A percentile compares a stretch with the other conserved stretches of the same genome.
These are phyloP conservation scores for Oryza australiensis DNA, from an alignment of 176 grass and related monocot species.

Conservation along the genomic window DNA sequence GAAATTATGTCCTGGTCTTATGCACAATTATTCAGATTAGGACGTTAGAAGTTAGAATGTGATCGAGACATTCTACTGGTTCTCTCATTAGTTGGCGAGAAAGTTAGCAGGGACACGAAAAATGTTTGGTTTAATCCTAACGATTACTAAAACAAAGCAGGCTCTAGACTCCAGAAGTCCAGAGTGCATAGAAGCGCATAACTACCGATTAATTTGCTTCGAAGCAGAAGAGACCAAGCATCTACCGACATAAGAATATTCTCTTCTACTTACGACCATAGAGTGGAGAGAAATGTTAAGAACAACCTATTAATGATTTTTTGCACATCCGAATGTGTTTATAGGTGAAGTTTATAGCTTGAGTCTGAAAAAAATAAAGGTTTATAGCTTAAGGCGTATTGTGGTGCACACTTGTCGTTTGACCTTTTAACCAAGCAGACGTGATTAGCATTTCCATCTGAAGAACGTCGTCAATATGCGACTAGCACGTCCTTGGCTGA, in stretches of 20 bases:
- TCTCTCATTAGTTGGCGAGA: conserved; percentile 33
- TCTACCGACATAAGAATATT: background rate
- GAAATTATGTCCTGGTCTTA: conserved; percentile 6
- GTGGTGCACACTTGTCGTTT: background rate
- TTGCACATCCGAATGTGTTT: too few species aligned
- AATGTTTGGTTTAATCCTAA: background rate
- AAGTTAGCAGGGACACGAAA: background rate
- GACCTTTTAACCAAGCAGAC: background rate
- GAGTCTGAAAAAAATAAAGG: too few species aligned
- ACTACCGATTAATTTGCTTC: background rate
- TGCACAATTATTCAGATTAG: conserved; percentile 18
- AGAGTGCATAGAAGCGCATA: background rate
- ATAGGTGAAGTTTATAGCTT: too few species aligned
- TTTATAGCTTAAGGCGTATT: too few species aligned
- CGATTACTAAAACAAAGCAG: background rate
- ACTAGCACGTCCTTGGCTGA: background rate
- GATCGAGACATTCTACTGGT: conserved; percentile 16
- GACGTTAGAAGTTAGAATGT: conserved; percentile 15
- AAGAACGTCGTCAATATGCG: background rate
- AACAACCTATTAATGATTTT: too few species aligned
- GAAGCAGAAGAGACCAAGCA: background rate
- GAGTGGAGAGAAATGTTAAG: too few species aligned
- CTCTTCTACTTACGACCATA: background rate
- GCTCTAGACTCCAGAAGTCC: background rate
- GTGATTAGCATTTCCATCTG: conserved; percentile 24